Conservation (phyloP, 83 land plant species). For the Isoetes engelmannii region DNA sequence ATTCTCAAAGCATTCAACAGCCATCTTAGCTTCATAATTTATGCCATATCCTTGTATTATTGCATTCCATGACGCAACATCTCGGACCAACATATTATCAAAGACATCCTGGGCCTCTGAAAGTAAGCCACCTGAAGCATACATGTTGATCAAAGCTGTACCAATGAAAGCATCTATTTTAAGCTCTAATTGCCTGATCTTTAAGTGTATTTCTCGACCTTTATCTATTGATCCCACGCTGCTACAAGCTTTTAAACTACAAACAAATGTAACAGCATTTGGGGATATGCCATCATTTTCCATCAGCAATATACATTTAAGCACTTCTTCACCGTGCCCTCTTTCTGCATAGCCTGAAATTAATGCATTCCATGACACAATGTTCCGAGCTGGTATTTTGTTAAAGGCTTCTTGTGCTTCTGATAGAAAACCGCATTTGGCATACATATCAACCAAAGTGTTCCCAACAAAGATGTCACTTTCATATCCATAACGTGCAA, state of each 20-base stretch:
- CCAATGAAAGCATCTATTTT: background rate
- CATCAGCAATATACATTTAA: background rate
- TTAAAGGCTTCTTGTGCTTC: constrained; percentile 7
- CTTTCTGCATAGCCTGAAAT: background rate
- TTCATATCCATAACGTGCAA: background rate
- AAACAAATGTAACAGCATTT: constrained; percentile 1
- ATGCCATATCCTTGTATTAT: constrained; percentile 11
- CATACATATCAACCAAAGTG: constrained; percentile 6
- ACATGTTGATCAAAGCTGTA: background rate
- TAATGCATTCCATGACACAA: background rate
- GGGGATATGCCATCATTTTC: background rate
- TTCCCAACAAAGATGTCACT: constrained; percentile 3
- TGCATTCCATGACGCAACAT: constrained; percentile 4
- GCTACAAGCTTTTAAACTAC: constrained; percentile 6
- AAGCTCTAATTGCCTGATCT: background rate
- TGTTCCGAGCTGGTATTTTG: constrained; percentile 7
- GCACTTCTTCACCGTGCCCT: background rate
- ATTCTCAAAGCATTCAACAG: constrained; percentile 14
- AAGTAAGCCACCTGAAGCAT: background rate
- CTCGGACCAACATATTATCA: background rate
- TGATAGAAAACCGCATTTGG: background rate
- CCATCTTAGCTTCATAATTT: constrained; percentile 12
- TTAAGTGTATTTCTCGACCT: background rate
- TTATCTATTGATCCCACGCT: background rate
- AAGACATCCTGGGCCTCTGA: constrained; percentile 10